Conservation (phyloP, 257 asterid species). For the Coffea eugenioides region DNA sequence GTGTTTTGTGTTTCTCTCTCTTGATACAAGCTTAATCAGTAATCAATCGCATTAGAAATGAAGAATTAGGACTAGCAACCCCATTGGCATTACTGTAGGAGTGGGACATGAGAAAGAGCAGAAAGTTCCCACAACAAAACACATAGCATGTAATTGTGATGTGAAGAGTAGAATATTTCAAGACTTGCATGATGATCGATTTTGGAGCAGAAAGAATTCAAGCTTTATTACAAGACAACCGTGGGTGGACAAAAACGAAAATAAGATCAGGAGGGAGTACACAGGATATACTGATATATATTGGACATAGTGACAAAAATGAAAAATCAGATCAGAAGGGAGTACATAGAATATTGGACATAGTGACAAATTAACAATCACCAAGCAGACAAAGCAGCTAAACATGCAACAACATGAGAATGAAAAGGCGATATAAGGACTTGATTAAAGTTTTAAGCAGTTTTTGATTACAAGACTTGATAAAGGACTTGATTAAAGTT, state of each 20-base stretch:
- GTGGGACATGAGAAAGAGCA: not conserved
- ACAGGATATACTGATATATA: too few relatives aligned
- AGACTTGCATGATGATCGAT: not conserved
- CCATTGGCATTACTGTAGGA: not conserved
- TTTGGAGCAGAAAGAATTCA: not conserved
- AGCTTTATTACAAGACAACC: not conserved
- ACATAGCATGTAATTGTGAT: not conserved
- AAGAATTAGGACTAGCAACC: not conserved
- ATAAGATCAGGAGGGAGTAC: not conserved
- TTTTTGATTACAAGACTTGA: too few relatives aligned
- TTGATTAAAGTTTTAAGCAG: conserved; percentile 4
- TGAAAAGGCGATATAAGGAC: not conserved
- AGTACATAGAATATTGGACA: not conserved
- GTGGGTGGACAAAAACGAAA: not conserved
- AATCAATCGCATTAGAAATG: too few relatives aligned
- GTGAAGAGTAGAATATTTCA: not conserved
- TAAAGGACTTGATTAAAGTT: conserved; percentile 3
- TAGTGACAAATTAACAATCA: not conserved
- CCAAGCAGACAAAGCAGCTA: not conserved
- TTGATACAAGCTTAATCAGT: too few relatives aligned
- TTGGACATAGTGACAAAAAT: not conserved
- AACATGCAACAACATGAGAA: not conserved
- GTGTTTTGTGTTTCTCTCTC: too few relatives aligned
- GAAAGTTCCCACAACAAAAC: not conserved
- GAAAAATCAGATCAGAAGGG: not conserved